phyloP scores from a whole-genome alignment of 805 yeast genomes.

The Ascoidea rubescens region DNA sequence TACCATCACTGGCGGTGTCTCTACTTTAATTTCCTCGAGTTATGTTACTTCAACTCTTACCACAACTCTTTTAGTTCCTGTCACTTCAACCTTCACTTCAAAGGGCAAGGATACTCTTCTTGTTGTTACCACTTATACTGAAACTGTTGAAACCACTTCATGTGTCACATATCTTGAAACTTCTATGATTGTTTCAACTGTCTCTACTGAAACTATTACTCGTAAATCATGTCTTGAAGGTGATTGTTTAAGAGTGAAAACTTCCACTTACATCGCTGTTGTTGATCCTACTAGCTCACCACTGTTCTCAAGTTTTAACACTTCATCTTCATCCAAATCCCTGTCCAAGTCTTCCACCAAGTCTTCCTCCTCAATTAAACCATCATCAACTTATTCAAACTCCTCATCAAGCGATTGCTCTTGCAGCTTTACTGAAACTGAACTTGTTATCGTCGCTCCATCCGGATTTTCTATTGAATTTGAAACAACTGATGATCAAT shows the following conservation, averaged over 20 bases:
- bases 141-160: conserved; percentile 9
- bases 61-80: conserved; percentile 9
- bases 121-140: conserved; percentile 9
- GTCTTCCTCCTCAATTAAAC: neutral
- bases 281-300: neutral
- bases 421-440: neutral
- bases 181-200: conserved; percentile 11
- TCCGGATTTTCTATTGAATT: neutral
- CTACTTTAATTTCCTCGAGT: conserved; percentile 8
- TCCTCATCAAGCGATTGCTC: neutral
- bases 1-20: conserved; percentile 7
- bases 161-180: conserved; percentile 9
- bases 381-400: neutral
- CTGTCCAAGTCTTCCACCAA: neutral
- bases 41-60: conserved; percentile 9
- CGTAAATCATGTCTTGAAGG: conserved; percentile 10
- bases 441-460: neutral
- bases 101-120: conserved; percentile 9
- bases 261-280: conserved; percentile 3
- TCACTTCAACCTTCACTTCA: conserved; percentile 11
- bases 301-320: neutral
- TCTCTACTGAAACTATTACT: conserved; percentile 10
- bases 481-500: too few species aligned
- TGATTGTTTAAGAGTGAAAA: conserved; percentile 7
- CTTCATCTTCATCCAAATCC: neutral